Evolutionary conservation across 495 filamentous ascomycete genomes (phyloP).

Genomic region (Daldinia grandis): DNA sequence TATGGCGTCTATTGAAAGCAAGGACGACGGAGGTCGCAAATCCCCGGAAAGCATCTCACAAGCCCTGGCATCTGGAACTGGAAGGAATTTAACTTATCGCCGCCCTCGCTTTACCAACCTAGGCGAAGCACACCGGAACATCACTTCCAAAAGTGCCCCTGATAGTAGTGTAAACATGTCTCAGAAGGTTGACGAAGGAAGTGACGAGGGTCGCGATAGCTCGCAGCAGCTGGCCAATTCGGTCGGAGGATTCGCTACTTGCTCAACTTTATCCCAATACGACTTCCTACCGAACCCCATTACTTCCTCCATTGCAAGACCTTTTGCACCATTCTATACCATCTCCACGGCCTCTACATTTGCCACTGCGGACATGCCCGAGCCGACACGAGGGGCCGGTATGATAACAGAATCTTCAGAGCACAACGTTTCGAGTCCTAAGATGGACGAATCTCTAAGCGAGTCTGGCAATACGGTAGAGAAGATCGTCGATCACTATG

Average conservation of each 20-base stretch:
- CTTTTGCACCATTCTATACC: not conserved
- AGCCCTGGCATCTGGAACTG: not conserved
- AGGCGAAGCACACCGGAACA: constrained; percentile 34
- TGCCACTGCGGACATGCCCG: not conserved
- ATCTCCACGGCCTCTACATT: not conserved
- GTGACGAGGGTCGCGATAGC: not conserved
- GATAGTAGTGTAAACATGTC: not conserved
- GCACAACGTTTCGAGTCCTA: constrained; percentile 6
- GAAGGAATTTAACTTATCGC: constrained; percentile 10
- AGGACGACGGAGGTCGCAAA: not conserved
- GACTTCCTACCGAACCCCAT: not conserved
- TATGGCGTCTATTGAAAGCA: constrained; percentile 9
- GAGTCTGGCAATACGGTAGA: constrained; percentile 45
- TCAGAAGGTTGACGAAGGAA: not conserved
- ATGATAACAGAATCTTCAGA: constrained; percentile 5
- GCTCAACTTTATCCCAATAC: not conserved
- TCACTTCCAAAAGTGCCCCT: constrained; percentile 11
- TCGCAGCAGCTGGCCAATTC: not conserved
- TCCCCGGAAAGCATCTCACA: not conserved
- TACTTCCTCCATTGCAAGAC: not conserved
- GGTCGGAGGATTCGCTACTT: not conserved
- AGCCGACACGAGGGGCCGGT: not conserved
- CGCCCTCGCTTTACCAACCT: constrained; percentile 26
- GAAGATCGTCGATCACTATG: constrained; percentile 35
- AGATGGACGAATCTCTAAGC: constrained; percentile 4